A percentile compares a stretch with the other conserved stretches of the same genome.
These are phyloP conservation scores for Metschnikowia gruessii DNA, from an alignment of 805 yeast genomes.

Conservation along the genomic window DNA sequence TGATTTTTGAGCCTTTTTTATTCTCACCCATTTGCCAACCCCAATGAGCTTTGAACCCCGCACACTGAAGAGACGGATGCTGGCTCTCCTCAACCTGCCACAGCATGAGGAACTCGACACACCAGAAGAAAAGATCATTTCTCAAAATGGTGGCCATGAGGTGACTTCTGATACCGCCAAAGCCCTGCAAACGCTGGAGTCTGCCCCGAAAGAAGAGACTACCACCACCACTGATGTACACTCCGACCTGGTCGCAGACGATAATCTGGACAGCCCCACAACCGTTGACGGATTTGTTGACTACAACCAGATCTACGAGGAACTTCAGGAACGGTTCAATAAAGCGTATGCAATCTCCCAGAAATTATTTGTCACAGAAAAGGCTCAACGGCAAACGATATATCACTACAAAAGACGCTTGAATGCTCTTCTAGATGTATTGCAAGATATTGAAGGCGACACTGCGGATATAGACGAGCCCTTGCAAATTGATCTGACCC, in stretches of 20 bases:
- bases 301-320: conserved; percentile 27
- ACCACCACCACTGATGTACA: neutral
- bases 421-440: conserved; percentile 34
- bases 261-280: neutral
- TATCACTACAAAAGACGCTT: conserved; percentile 35
- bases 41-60: no score
- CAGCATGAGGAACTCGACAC: neutral
- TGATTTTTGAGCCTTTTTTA: no score
- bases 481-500: conserved; percentile 12
- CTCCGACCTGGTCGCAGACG: neutral
- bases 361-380: conserved; percentile 31
- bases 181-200: no score
- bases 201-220: no score
- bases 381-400: conserved; percentile 34
- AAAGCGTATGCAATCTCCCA: conserved; percentile 24
- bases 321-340: conserved; percentile 27
- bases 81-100: no score
- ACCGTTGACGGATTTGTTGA: conserved; percentile 16
- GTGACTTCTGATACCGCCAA: neutral
- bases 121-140: neutral
- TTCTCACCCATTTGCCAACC: no score
- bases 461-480: conserved; percentile 1
- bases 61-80: no score
- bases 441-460: conserved; percentile 20
- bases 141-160: neutral